Evolutionary conservation across 495 filamentous ascomycete genomes (phyloP).

Genomic region (Aspergillus saccharolyticus): DNA sequence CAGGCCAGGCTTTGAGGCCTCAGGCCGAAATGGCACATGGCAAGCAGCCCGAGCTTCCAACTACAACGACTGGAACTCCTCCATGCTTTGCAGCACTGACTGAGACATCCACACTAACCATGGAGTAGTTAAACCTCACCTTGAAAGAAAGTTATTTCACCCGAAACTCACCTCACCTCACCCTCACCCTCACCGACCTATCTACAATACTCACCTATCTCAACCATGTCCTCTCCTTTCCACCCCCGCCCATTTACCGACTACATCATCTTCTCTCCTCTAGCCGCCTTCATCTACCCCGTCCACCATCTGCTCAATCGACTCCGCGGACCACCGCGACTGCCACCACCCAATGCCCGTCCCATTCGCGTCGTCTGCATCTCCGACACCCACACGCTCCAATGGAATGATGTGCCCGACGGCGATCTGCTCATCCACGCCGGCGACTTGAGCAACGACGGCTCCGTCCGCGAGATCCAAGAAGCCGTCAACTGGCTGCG

Average conservation of each 20-base stretch:
- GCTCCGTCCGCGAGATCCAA: constrained; percentile 67
- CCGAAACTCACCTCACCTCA: not conserved
- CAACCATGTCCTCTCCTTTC: constrained; percentile 41
- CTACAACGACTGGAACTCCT: not conserved
- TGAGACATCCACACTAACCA: not conserved
- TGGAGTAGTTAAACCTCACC: not conserved
- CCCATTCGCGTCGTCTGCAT: constrained; percentile 79
- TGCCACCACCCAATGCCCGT: constrained; percentile 42
- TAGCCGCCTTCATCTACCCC: constrained; percentile 44
- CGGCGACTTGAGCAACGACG: constrained; percentile 74
- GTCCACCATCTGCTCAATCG: constrained; percentile 58
- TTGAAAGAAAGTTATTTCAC: not conserved
- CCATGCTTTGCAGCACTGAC: not conserved
- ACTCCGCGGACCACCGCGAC: constrained; percentile 57
- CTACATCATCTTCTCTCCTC: constrained; percentile 46
- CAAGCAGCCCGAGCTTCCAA: not conserved
- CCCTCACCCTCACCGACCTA: not conserved
- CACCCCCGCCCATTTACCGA: constrained; percentile 42
- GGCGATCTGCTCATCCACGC: constrained; percentile 89
- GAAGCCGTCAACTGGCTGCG: constrained; percentile 74
- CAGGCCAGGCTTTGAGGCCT: not conserved
- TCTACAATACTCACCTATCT: not conserved
- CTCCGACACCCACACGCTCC: constrained; percentile 77
- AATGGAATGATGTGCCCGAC: constrained; percentile 58
- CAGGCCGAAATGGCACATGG: not conserved